Base-by-base conservation (phyloP, 495 filamentous ascomycete species). In the Clohesyomyces aquaticus region DNA sequence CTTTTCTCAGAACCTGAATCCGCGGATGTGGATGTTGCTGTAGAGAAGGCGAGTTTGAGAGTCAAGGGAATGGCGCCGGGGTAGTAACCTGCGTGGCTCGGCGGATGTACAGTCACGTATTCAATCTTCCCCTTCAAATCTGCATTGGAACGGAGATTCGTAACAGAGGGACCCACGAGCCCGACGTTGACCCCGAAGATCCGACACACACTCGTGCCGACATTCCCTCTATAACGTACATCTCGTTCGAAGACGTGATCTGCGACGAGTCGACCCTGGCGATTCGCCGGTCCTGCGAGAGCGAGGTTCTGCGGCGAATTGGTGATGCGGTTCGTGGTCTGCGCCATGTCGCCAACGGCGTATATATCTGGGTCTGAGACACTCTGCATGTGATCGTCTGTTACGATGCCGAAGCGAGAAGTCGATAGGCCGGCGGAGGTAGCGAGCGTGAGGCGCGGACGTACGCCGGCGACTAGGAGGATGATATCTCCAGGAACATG, bases 331-430 rank as follows among this genome's bases (percentile, higher is more conserved):
- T 76, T 51, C 12, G 60, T 32, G 10, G 74, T 71, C 59, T 74
- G 71, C 21, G 71, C 69, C 74, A 76, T 74, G 59, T 76, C 74
- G 1, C 74, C 74, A 6, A 73, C 72, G 8, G 71, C 71, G 63
- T 74, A 76, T 57, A 76, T 73, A 48, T 74, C 65, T 42, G 71
- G 67, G 43, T 76, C 72, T 11, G 65, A 67, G 0, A 71, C 14
- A 14, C 32, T 74, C 61, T 74, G 74, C 68, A 76, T 73, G 19
- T 60, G 57, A 2, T 32, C 41, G 57, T 73, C 73, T 26, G 71
- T 70, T 8, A 27, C 50, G 0, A 74, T 54, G 4, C 74, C 74
- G 0, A 53, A 61, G 27, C 68, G 68, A 21, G 70, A 68, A 0
- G 67, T n/a, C 32, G 49, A 35, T 11, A 76, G 65, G 11, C 71